These are phyloP conservation scores for Spiraea crenata DNA, from an alignment of 331 rosid species.

Conservation along the genomic window DNA sequence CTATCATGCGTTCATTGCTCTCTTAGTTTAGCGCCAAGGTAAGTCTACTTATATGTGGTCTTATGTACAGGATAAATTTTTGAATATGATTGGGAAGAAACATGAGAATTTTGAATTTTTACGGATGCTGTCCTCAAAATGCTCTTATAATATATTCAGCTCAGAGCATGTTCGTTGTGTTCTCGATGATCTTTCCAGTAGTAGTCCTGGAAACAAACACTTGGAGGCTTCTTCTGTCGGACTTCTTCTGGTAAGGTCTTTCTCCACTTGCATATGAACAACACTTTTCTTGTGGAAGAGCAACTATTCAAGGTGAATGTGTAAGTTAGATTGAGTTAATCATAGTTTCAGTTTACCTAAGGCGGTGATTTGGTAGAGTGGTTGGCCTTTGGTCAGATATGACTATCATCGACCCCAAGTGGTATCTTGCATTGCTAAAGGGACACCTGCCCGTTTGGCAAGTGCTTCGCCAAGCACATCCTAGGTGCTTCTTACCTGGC, in stretches of 20 bases:
- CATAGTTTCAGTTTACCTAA: background rate
- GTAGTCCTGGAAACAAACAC: conserved; percentile 34
- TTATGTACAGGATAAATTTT: conserved; percentile 58
- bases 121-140: conserved; percentile 59
- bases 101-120: conserved; percentile 63
- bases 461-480: too few species aligned
- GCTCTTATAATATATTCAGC: conserved; percentile 79
- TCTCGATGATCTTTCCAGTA: conserved; percentile 50
- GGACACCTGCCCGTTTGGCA: too few species aligned
- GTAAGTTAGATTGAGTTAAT: conserved; percentile 2
- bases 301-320: background rate
- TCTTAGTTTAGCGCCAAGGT: background rate
- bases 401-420: background rate
- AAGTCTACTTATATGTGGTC: conserved; percentile 11
- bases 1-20: background rate
- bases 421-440: background rate
- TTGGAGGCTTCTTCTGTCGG: conserved; percentile 59
- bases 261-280: conserved; percentile 22
- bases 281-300: background rate
- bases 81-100: conserved; percentile 53
- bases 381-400: background rate
- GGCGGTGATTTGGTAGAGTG: background rate
- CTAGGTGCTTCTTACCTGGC: too few species aligned
- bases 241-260: conserved; percentile 69
- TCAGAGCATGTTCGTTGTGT: conserved; percentile 58